These are phyloP conservation scores for Penicillium silybi DNA, from an alignment of 495 filamentous ascomycete species.

Conservation along the genomic window DNA sequence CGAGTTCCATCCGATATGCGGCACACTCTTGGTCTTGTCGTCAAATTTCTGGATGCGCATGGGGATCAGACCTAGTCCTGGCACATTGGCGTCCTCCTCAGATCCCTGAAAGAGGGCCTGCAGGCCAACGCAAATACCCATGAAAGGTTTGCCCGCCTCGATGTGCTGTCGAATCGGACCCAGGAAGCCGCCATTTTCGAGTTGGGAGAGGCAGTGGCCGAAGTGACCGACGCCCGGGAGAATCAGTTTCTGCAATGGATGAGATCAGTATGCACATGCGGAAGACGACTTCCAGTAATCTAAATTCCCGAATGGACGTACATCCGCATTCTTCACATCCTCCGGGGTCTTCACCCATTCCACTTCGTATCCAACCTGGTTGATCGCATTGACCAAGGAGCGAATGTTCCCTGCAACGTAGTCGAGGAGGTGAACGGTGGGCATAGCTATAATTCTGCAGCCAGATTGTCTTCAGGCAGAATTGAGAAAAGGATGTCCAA, in stretches of 20 bases:
- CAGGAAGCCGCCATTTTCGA: conserved; percentile 73
- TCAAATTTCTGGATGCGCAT: conserved; percentile 71
- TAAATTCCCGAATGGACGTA: conserved; percentile 32
- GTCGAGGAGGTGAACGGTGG: conserved; percentile 88
- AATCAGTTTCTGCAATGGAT: conserved; percentile 65
- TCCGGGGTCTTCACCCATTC: conserved; percentile 86
- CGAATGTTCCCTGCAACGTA: conserved; percentile 86
- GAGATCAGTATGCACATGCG: background rate
- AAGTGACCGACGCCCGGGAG: conserved; percentile 96
- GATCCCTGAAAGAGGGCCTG: conserved; percentile 88
- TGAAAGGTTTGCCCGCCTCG: conserved; percentile 84
- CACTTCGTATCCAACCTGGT: conserved; percentile 86
- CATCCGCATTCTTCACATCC: conserved; percentile 80
- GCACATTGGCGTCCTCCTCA: conserved; percentile 63
- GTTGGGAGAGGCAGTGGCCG: conserved; percentile 85
- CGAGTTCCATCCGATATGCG: conserved; percentile 97
- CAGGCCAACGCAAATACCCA: conserved; percentile 95
- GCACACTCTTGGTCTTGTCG: conserved; percentile 76
- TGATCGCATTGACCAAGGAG: conserved; percentile 94
- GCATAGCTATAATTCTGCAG: conserved; percentile 49
- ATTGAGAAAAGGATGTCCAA: background rate
- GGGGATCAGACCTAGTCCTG: conserved; percentile 72
- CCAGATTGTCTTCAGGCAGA: background rate
- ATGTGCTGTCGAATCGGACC: conserved; percentile 78
- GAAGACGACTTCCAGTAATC: background rate